A percentile compares a stretch with the other conserved stretches of the same genome.
phyloP scores from a whole-genome alignment of 495 filamentous ascomycete species.

The Xylaria cubensis region DNA sequence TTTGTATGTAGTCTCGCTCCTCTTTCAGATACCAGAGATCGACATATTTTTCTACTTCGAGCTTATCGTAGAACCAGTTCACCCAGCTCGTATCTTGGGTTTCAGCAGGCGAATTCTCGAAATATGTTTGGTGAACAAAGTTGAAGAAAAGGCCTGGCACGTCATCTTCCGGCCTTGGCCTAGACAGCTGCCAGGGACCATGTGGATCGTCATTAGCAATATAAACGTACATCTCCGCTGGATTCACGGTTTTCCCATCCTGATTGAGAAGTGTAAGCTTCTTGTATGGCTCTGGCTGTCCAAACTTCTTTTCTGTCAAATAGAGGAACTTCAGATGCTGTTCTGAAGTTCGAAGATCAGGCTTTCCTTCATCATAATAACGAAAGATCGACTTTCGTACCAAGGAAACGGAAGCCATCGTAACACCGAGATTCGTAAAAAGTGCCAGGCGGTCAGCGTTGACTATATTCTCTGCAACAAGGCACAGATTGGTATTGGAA shows the following conservation, averaged over 20 bases:
- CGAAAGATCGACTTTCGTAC: slow-evolving; percentile 21
- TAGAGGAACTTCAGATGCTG: slow-evolving; percentile 2
- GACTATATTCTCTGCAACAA: slow-evolving; percentile 29
- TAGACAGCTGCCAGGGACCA: too few species aligned
- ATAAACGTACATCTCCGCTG: background rate
- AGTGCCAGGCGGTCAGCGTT: slow-evolving; percentile 35
- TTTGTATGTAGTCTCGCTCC: too few species aligned
- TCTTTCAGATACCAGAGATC: too few species aligned
- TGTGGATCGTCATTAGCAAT: slow-evolving; percentile 32
- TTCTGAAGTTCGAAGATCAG: background rate
- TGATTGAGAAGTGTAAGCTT: background rate
- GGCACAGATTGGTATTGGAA: slow-evolving; percentile 25
- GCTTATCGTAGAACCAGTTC: too few species aligned
- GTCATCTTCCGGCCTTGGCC: too few species aligned
- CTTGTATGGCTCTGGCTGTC: background rate
- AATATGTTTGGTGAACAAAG: too few species aligned
- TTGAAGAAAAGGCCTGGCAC: too few species aligned
- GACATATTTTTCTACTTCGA: too few species aligned
- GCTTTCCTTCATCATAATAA: background rate
- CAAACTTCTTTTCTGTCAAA: background rate
- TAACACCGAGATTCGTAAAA: slow-evolving; percentile 37
- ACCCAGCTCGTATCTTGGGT: too few species aligned
- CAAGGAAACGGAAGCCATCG: slow-evolving; percentile 3
- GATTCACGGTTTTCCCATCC: too few species aligned
- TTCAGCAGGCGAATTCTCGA: too few species aligned